Base-by-base conservation (phyloP, 768 basidiomycete species). In the Boletellus ananas region DNA sequence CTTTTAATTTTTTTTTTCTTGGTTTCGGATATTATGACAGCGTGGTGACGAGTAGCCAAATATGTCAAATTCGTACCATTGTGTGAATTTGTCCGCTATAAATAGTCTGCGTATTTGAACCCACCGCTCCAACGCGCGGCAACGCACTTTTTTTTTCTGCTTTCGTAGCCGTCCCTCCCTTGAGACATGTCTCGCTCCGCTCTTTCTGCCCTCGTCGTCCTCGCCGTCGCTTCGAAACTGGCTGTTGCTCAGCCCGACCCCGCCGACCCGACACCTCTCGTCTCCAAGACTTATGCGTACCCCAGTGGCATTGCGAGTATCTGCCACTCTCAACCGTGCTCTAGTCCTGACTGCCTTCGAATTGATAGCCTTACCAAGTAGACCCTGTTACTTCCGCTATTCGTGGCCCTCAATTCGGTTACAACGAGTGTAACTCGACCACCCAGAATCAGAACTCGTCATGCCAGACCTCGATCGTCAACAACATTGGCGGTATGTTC, bases 391-490 rank as follows among this genome's bases (percentile, higher is more conserved):
- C 69, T 50, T 47, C 57, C 12, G 68, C 70, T 21, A 70, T 68
- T 25, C 82, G 86, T 57, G 86, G 85, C 11, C 62, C 70, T 13
- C 87, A 88, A 62, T 47, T 45, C 7, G 86, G 87, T 6, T 86
- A 81, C 74, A 86, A 85, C 64, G 57, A 69, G 3, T 87, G 85
- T 59, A 88, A 87, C 69, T 78, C 80, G 2, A 80, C 83, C 29
- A 87, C 86, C 1, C 73, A 81, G 52, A 77, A 74, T 67, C 79
- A 78, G 54, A 45, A 72, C 3, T 85, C 87, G 0, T 56, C 74
- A 8, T 91, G 88, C 63, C 88, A 91, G 67, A 90, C 86, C 1
- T 69, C 72, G 11, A 76, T 80, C 59, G 64, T 84, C 35, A 88
- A 88, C 79, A 74, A 60, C 52, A 74, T 78, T 3, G 58, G 56